A percentile compares a stretch with the other conserved stretches of the same genome.
These are phyloP conservation scores for Zygosaccharomyces bisporus DNA, from an alignment of 805 yeast species.

Conservation along the genomic window DNA sequence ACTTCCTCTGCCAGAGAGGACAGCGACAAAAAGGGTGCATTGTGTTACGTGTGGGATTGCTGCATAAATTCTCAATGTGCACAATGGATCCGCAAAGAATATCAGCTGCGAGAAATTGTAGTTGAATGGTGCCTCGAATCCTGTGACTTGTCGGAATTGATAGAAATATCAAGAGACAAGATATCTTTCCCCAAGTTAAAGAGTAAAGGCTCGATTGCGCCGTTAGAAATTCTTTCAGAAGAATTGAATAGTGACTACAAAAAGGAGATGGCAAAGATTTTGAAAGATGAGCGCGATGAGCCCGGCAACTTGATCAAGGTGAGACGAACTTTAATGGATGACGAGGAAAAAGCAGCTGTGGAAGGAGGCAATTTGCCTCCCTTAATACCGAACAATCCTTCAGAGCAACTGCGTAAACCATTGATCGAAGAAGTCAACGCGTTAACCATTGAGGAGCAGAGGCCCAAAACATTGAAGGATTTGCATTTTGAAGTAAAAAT, in stretches of 20 bases:
- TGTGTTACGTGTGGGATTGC: slow-evolving; percentile 72
- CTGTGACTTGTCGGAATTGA: slow-evolving; percentile 53
- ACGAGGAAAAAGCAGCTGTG: slow-evolving; percentile 22
- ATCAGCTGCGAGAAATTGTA: slow-evolving; percentile 58
- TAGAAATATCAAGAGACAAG: slow-evolving; percentile 56
- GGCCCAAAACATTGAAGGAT: slow-evolving; percentile 14
- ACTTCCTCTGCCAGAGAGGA: slow-evolving; percentile 54
- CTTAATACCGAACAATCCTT: slow-evolving; percentile 21
- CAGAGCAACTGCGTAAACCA: slow-evolving; percentile 33
- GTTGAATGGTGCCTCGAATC: slow-evolving; percentile 84
- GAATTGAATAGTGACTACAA: slow-evolving; percentile 43
- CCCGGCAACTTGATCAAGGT: slow-evolving; percentile 45
- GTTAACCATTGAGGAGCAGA: slow-evolving; percentile 15
- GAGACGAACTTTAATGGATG: slow-evolving; percentile 25
- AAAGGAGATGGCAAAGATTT: slow-evolving; percentile 32
- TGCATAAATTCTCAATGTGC: slow-evolving; percentile 63
- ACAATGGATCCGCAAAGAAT: slow-evolving; percentile 55
- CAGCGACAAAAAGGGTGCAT: slow-evolving; percentile 65
- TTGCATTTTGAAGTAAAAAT: slow-evolving; percentile 29
- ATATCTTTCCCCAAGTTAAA: slow-evolving; percentile 66
- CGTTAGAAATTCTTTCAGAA: slow-evolving; percentile 42
- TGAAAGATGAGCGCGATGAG: slow-evolving; percentile 38
- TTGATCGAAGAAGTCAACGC: slow-evolving; percentile 54
- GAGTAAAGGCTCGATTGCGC: slow-evolving; percentile 57
- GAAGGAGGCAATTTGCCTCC: slow-evolving; percentile 26